Base-by-base conservation (phyloP, 371 early-diverging fungal genomes). In the Mortierella sp. region DNA sequence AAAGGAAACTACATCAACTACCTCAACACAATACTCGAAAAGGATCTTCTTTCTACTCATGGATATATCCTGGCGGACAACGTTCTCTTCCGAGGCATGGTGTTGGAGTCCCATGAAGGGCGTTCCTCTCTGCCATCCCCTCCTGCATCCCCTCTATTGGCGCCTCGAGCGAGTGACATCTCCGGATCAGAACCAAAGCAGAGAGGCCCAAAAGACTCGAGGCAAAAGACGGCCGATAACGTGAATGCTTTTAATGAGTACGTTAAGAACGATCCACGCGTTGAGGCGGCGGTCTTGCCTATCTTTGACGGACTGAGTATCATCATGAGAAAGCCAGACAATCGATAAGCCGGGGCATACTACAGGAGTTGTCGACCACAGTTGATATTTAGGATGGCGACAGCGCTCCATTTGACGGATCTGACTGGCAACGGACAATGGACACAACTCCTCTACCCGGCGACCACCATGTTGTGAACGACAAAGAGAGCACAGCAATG, bases 261-360 rank as follows among this genome's bases (percentile, higher is more conserved):
- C 60, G 83, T 93, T 10, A 53, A 56, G n/a, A 58, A 80, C 3
- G 94, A 93, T 45, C 80, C 82, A 17, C 81, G 91, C 43, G 81
- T 85, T 0, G 89, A 89, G 39, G 81, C 82, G 0, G 77, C 88
- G 10, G 54, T 91, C 31, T 62, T 92, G 45, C 93, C 92, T 1
- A 40, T 85, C 12, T 89, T 88, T 71, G 91, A 91, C 49, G 93
- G 93, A 1, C 52, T 92, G 19, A 83, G 84, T 3, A 60, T 93
- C 19, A 86, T 92, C 13, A 63, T 77, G 62, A 63, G 57, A 39
- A 60, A 60, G 24, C 44, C 5, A 43, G n/a, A 16, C 10, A 51
- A 13, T 13, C 44, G 44, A 16, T 43, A 5, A 17, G 3, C 16
- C 19, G 16, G 14, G 4, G 4, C 19, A 5, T 4, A 43, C 14